These are phyloP conservation scores for Boletus insuetus DNA, from an alignment of 768 basidiomycete species.

Conservation along the genomic window DNA sequence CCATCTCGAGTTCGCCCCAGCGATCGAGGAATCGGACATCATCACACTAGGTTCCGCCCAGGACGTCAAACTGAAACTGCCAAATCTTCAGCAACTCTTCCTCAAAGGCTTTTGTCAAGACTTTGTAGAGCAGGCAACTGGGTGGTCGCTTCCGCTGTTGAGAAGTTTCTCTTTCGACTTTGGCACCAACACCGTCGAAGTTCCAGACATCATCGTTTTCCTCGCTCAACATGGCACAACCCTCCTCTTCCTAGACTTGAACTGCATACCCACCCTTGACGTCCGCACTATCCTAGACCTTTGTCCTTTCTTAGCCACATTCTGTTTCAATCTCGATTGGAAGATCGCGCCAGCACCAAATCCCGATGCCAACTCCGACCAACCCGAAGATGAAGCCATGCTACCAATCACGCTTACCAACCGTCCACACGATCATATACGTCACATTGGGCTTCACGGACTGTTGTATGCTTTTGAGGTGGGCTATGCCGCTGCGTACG, in stretches of 20 bases:
- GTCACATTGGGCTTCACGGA: constrained; percentile 66
- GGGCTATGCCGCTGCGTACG: constrained; percentile 46
- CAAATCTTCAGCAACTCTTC: constrained; percentile 59
- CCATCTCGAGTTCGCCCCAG: constrained; percentile 48
- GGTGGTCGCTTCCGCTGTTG: constrained; percentile 65
- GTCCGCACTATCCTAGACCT: constrained; percentile 57
- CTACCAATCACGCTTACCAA: constrained; percentile 40
- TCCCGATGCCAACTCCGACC: constrained; percentile 16
- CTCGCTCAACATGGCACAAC: constrained; percentile 54
- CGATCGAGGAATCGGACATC: constrained; percentile 38
- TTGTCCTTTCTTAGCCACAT: constrained; percentile 59
- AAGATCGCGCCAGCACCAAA: constrained; percentile 34
- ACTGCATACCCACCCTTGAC: constrained; percentile 55
- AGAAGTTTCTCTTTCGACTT: constrained; percentile 54
- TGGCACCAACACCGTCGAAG: constrained; percentile 35
- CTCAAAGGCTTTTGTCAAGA: constrained; percentile 59
- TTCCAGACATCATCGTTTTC: constrained; percentile 61
- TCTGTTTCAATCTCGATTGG: constrained; percentile 80
- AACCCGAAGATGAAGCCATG: constrained; percentile 29
- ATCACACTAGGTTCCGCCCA: constrained; percentile 60
- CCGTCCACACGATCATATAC: constrained; percentile 55
- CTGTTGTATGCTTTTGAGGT: constrained; percentile 68
- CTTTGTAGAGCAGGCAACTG: constrained; percentile 66
- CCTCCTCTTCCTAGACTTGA: constrained; percentile 65
- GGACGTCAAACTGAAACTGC: constrained; percentile 52